Evolutionary conservation across 345 rosid genomes (phyloP).

Genomic region (Fremontodendron californicum): DNA sequence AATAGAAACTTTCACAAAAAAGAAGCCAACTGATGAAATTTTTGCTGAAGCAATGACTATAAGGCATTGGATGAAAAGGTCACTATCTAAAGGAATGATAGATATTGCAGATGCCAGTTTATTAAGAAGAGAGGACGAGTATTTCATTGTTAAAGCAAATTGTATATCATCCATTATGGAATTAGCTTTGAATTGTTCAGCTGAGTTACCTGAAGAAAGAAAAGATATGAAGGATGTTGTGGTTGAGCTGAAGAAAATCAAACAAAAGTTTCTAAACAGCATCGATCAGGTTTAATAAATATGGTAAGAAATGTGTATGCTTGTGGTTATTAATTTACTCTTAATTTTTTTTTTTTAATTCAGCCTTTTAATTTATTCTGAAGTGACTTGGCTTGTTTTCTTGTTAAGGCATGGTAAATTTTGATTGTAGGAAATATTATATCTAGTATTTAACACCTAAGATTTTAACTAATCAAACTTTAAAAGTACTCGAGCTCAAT

Average conservation of each 20-base stretch:
- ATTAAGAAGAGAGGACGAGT: background rate
- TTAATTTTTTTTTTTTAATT: background rate
- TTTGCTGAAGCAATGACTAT: background rate
- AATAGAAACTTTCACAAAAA: slow-evolving; percentile 14
- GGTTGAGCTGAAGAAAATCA: background rate
- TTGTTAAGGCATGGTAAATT: too few species aligned
- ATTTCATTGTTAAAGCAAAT: background rate
- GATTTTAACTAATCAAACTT: too few species aligned
- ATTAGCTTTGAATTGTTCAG: slow-evolving; percentile 10
- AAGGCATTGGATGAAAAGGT: background rate
- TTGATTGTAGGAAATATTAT: too few species aligned
- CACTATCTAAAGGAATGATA: background rate
- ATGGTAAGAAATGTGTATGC: background rate
- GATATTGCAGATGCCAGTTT: slow-evolving; percentile 2
- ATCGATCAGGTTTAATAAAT: background rate
- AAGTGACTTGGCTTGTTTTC: too few species aligned
- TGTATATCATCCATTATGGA: slow-evolving; percentile 9
- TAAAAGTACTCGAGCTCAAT: too few species aligned
- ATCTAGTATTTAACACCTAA: too few species aligned
- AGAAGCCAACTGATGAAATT: slow-evolving; percentile 7
- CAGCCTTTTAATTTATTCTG: background rate
- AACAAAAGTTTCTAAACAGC: background rate
- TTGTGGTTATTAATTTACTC: background rate
- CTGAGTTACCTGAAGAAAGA: slow-evolving; percentile 12
- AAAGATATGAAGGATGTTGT: slow-evolving; percentile 16